Evolutionary conservation across 805 yeast species (phyloP).

Genomic region (Metschnikowia peoriensis): DNA sequence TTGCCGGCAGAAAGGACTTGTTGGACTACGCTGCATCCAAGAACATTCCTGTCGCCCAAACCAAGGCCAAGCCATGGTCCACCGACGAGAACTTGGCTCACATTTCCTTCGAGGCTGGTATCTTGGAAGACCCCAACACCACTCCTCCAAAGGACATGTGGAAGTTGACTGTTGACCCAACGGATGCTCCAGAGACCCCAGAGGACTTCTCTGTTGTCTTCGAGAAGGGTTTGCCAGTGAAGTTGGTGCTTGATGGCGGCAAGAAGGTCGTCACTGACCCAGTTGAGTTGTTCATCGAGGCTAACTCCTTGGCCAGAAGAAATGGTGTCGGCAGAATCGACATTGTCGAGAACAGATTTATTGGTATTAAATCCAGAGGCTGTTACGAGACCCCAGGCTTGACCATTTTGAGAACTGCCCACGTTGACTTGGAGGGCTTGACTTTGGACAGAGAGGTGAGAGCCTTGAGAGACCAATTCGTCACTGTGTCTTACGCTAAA

Average conservation of each 20-base stretch:
- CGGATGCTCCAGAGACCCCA: constrained; percentile 91
- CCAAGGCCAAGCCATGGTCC: constrained; percentile 99
- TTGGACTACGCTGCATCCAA: constrained; percentile 91
- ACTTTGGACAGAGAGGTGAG: constrained; percentile 97
- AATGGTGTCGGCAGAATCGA: constrained; percentile 99
- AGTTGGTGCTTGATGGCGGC: constrained; percentile 66
- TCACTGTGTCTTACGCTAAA: constrained; percentile 87
- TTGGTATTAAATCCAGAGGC: constrained; percentile 98
- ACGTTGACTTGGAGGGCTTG: constrained; percentile 95
- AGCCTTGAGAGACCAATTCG: constrained; percentile 93
- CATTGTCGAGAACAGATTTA: constrained; percentile 98
- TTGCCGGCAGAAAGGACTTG: constrained; percentile 97
- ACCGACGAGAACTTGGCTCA: constrained; percentile 99
- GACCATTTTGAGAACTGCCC: constrained; percentile 89
- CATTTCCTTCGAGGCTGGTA: constrained; percentile 99
- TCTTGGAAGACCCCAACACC: constrained; percentile 96
- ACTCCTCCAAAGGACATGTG: constrained; percentile 99
- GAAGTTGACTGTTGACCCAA: constrained; percentile 96
- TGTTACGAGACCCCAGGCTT: constrained; percentile 99
- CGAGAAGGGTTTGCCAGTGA: constrained; percentile 83
- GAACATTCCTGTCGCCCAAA: constrained; percentile 92
- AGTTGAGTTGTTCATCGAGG: constrained; percentile 87
- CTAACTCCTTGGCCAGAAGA: constrained; percentile 95
- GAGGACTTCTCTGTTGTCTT: constrained; percentile 84
- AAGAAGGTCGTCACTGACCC: constrained; percentile 72